Evolutionary conservation across 352 stramenopile species (phyloP).

Genomic region (Globisporangium heterothallicum): DNA sequence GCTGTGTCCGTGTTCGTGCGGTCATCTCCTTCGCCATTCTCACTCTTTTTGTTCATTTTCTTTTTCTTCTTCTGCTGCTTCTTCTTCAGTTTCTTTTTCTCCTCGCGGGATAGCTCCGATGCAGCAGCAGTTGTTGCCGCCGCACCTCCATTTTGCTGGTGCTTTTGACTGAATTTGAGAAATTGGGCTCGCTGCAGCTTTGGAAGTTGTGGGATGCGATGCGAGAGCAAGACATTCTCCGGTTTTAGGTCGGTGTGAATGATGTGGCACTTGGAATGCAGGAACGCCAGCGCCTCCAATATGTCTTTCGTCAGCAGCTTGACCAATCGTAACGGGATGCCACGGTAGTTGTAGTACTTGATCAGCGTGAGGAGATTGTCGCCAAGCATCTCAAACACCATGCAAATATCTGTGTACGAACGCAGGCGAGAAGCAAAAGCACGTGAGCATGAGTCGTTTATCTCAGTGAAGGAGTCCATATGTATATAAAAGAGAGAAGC

Average conservation of each 20-base stretch:
- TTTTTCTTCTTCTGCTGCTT: slow-evolving; percentile 93
- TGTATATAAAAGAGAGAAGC: slow-evolving; percentile 3
- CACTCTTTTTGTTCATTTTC: slow-evolving; percentile 76
- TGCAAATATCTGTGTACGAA: slow-evolving; percentile 85
- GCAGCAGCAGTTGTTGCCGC: slow-evolving; percentile 4
- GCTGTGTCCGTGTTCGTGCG: neutral
- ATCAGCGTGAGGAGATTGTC: slow-evolving; percentile 98
- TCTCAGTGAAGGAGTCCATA: no score
- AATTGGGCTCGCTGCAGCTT: slow-evolving; percentile 61
- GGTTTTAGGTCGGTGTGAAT: slow-evolving; percentile 99
- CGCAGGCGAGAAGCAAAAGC: no score
- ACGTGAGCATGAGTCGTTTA: no score
- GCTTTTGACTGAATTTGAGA: slow-evolving; percentile 31
- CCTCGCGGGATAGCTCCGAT: slow-evolving; percentile 62
- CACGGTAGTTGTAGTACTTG: slow-evolving; percentile 98
- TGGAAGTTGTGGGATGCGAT: slow-evolving; percentile 63
- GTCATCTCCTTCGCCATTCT: slow-evolving; percentile 6
- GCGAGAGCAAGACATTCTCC: slow-evolving; percentile 96
- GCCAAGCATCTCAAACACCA: slow-evolving; percentile 99
- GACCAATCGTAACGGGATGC: slow-evolving; percentile 94
- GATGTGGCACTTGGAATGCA: slow-evolving; percentile 97
- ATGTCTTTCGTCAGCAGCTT: slow-evolving; percentile 94
- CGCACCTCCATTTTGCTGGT: slow-evolving; percentile 44
- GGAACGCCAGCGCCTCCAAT: slow-evolving; percentile 94
- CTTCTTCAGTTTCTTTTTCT: slow-evolving; percentile 93